These are phyloP conservation scores for Trichoderma semiorbis DNA, from an alignment of 2,329 filamentous ascomycete genomes.

Conservation along the genomic window DNA sequence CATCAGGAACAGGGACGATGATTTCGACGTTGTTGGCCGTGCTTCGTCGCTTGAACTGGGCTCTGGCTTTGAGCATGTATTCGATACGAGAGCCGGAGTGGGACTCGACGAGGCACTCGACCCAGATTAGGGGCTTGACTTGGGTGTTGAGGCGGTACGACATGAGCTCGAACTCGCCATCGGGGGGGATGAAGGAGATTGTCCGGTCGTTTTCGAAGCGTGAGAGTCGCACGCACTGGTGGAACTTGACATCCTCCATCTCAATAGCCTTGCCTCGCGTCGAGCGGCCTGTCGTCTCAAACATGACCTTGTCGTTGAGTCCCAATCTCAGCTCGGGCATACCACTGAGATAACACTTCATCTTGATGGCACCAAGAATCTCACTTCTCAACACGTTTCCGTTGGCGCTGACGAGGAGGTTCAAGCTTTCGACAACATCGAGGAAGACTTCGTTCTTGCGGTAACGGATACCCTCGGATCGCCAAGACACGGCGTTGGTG, in stretches of 20 bases:
- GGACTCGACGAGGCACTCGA: slow-evolving; percentile 94
- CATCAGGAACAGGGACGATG: slow-evolving; percentile 92
- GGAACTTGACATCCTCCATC: slow-evolving; percentile 99
- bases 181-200: slow-evolving; percentile 97
- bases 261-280: slow-evolving; percentile 96
- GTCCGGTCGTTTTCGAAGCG: slow-evolving; percentile 98
- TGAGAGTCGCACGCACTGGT: slow-evolving; percentile 93
- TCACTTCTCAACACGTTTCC: slow-evolving; percentile 95
- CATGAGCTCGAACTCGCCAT: slow-evolving; percentile 99
- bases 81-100: slow-evolving; percentile 95
- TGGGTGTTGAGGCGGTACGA: slow-evolving; percentile 98
- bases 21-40: slow-evolving; percentile 99
- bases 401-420: slow-evolving; percentile 88
- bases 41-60: slow-evolving; percentile 95
- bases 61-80: slow-evolving; percentile 97
- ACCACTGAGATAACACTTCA: slow-evolving; percentile 98
- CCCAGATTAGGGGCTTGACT: slow-evolving; percentile 98
- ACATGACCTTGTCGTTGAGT: slow-evolving; percentile 99
- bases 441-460: slow-evolving; percentile 99
- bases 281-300: slow-evolving; percentile 91
- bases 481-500: slow-evolving; percentile 97
- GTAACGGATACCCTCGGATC: slow-evolving; percentile 95
- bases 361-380: slow-evolving; percentile 95
- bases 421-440: slow-evolving; percentile 94
- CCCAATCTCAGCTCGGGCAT: slow-evolving; percentile 96